These are phyloP conservation scores for Salvia rosmarinus DNA, from an alignment of 257 asterid genomes.

Conservation along the genomic window DNA sequence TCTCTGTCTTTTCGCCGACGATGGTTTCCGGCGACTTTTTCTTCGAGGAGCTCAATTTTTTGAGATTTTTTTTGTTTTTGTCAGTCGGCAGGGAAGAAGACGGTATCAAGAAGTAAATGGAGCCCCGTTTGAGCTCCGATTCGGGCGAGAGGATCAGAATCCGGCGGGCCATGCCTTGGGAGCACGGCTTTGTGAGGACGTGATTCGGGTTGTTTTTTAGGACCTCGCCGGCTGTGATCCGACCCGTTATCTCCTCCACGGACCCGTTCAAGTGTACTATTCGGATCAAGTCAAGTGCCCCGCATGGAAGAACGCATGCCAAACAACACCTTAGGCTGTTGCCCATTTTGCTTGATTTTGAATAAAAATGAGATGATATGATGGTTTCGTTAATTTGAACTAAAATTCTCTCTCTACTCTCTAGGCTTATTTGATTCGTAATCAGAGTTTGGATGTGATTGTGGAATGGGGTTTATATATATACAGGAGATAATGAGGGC, in stretches of 20 bases:
- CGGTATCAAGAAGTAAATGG: conserved; percentile 86
- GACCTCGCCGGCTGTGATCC: conserved; percentile 71
- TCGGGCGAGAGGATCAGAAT: conserved; percentile 74
- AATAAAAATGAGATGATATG: background rate
- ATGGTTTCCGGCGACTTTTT: conserved; percentile 25
- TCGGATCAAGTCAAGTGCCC: conserved; percentile 91
- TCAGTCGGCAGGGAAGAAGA: conserved; percentile 59
- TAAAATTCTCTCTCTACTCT: background rate
- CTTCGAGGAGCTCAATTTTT: conserved; percentile 28
- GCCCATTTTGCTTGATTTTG: conserved; percentile 52
- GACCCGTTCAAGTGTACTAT: conserved; percentile 79
- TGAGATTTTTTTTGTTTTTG: conserved; percentile 48
- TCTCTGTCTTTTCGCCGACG: no score
- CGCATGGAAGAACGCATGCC: conserved; percentile 94
- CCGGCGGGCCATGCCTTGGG: conserved; percentile 66
- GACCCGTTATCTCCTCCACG: conserved; percentile 75
- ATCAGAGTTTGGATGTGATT: conserved; percentile 23
- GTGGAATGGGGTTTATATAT: conserved; percentile 25
- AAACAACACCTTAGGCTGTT: conserved; percentile 92
- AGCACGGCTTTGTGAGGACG: conserved; percentile 66
- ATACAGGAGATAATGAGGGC: background rate
- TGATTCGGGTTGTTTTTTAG: conserved; percentile 71
- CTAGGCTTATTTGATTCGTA: background rate
- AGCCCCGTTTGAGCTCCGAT: conserved; percentile 85
- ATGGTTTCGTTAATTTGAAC: background rate